These are phyloP conservation scores for Neopestalotiopsis sp. DNA, from an alignment of 2,329 filamentous ascomycete genomes.

Conservation along the genomic window DNA sequence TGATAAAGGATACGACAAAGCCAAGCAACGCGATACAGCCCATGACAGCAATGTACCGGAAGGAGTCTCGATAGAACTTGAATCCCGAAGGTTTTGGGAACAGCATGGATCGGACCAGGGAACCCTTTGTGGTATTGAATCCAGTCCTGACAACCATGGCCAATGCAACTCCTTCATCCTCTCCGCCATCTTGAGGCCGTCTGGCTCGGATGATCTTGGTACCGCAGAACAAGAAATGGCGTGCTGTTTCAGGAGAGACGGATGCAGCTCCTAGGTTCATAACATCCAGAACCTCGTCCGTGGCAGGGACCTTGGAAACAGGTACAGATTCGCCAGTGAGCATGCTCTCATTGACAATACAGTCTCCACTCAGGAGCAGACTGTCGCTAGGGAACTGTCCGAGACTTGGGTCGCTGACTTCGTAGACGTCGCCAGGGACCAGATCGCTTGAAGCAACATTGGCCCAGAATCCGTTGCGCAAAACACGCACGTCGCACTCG, in stretches of 20 bases:
- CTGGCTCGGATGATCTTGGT: slow-evolving; percentile 94
- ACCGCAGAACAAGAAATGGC: slow-evolving; percentile 91
- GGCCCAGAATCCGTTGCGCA: slow-evolving; percentile 84
- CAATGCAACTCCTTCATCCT: slow-evolving; percentile 87
- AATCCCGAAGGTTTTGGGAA: slow-evolving; percentile 98
- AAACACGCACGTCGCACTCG: slow-evolving; percentile 91
- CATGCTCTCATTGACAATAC: slow-evolving; percentile 99
- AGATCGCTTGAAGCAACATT: slow-evolving; percentile 80
- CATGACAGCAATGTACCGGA: slow-evolving; percentile 98
- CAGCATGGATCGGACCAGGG: slow-evolving; percentile 94
- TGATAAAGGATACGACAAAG: slow-evolving; percentile 89
- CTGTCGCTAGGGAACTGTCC: slow-evolving; percentile 92
- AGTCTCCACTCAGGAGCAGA: slow-evolving; percentile 88
- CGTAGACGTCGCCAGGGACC: slow-evolving; percentile 94
- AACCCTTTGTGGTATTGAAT: slow-evolving; percentile 97
- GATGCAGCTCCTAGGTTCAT: slow-evolving; percentile 83
- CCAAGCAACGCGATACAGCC: slow-evolving; percentile 82
- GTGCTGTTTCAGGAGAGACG: slow-evolving; percentile 81
- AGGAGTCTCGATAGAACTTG: slow-evolving; percentile 98
- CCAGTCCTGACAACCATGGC: slow-evolving; percentile 93
- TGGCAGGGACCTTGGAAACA: slow-evolving; percentile 88
- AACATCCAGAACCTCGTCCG: slow-evolving; percentile 75
- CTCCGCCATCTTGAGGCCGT: slow-evolving; percentile 82
- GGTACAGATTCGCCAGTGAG: slow-evolving; percentile 96
- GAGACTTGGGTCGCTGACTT: slow-evolving; percentile 91